phyloP scores from a whole-genome alignment of 352 stramenopile species.

The Phytophthora podocarpi region DNA sequence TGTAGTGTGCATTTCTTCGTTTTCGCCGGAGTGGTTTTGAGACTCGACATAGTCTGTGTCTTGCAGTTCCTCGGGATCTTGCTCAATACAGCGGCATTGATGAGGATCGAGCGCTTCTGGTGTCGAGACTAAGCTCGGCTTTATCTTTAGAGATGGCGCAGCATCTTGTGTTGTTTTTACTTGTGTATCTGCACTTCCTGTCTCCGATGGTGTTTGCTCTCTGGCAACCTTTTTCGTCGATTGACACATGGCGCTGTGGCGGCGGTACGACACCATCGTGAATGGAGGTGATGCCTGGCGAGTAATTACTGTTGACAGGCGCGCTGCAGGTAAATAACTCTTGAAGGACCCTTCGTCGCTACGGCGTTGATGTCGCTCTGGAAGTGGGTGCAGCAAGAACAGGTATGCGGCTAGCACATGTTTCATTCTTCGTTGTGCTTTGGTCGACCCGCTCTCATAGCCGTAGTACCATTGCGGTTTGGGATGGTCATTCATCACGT shows the following conservation, averaged over 20 bases:
- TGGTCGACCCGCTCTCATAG: slow-evolving; percentile 48
- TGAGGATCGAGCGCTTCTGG: too few relatives aligned
- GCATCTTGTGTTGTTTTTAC: too few relatives aligned
- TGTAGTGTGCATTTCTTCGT: too few relatives aligned
- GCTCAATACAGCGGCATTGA: too few relatives aligned
- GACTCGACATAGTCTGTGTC: too few relatives aligned
- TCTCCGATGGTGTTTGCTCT: neutral
- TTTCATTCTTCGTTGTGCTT: slow-evolving; percentile 37
- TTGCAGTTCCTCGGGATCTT: too few relatives aligned
- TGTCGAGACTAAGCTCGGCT: too few relatives aligned
- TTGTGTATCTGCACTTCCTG: neutral
- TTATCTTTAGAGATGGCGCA: too few relatives aligned
- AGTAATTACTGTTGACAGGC: slow-evolving; percentile 22
- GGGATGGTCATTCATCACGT: slow-evolving; percentile 41
- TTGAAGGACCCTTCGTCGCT: too few relatives aligned
- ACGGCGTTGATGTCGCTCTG: neutral
- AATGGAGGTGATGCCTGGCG: slow-evolving; percentile 34
- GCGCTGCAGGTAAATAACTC: neutral
- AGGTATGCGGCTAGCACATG: slow-evolving; percentile 43
- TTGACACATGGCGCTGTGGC: neutral
- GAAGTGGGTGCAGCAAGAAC: slow-evolving; percentile 14
- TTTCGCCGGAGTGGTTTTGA: neutral
- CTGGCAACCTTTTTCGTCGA: neutral
- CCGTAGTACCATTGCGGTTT: slow-evolving; percentile 46
- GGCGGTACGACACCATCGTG: slow-evolving; percentile 40